Percentiles rank a stretch among this genome's conserved stretches.
Conservation (phyloP, 176 grass and related monocot species). For the Oryza brachyantha region DNA sequence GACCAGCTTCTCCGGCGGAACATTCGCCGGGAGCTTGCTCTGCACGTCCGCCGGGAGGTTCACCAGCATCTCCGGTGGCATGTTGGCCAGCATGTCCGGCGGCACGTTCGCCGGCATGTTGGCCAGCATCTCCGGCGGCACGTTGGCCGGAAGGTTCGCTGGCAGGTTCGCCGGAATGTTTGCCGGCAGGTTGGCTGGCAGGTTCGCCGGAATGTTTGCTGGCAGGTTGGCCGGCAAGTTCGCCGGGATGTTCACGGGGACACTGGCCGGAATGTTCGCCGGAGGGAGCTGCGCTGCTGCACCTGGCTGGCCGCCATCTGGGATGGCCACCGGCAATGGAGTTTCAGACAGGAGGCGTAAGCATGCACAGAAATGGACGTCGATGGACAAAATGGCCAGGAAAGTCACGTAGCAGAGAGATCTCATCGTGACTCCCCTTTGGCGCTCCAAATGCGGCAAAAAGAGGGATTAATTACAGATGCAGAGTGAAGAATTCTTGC, state of each 20-base stretch:
- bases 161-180: constrained; percentile 9
- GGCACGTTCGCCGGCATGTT: constrained; percentile 15
- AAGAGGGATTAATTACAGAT: constrained; percentile 21
- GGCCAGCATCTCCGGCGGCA: constrained; percentile 39
- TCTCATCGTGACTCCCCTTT: constrained; percentile 29
- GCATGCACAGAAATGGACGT: neutral
- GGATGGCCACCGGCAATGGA: neutral
- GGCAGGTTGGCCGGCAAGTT: constrained; percentile 19
- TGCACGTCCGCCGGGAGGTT: neutral
- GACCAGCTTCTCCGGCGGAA: too few relatives aligned
- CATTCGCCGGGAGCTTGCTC: neutral
- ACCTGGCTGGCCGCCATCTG: constrained; percentile 2
- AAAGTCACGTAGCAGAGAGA: constrained; percentile 29
- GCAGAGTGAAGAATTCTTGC: neutral
- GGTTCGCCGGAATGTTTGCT: neutral
- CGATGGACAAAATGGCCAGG: constrained; percentile 23
- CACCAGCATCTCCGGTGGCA: too few relatives aligned
- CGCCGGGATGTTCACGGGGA: neutral
- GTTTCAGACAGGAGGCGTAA: constrained; percentile 6
- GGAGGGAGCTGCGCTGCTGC: neutral
- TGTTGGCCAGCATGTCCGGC: constrained; percentile 4
- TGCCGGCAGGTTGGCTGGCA: constrained; percentile 5
- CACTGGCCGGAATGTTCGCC: neutral
- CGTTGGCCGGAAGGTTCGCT: neutral
- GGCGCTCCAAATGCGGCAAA: constrained; percentile 24